A percentile compares a stretch with the other conserved stretches of the same genome.
Evolutionary conservation across 2,329 filamentous ascomycete species (phyloP).

Genomic region (Alternaria rosae): DNA sequence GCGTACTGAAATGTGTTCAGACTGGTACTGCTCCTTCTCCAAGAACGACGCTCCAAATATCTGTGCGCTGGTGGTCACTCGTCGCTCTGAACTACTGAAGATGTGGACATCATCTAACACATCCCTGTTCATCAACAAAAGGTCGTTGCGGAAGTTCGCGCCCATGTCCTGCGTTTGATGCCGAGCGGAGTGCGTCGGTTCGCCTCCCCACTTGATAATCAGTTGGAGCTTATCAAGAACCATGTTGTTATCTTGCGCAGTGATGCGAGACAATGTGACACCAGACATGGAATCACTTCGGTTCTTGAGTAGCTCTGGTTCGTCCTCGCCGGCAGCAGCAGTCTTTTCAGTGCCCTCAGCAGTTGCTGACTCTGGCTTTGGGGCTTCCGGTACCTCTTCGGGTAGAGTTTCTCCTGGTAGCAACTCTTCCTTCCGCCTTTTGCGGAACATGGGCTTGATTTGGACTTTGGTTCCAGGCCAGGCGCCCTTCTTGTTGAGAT

Average conservation of each 20-base stretch:
- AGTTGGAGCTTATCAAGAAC: slow-evolving; percentile 95
- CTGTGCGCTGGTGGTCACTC: slow-evolving; percentile 94
- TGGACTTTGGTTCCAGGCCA: slow-evolving; percentile 98
- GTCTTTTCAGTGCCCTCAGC: slow-evolving; percentile 34
- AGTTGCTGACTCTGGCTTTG: slow-evolving; percentile 24
- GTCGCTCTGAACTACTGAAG: slow-evolving; percentile 93
- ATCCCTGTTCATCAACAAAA: slow-evolving; percentile 90
- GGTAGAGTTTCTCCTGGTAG: slow-evolving; percentile 40
- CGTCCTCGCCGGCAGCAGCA: slow-evolving; percentile 20
- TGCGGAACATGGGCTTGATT: slow-evolving; percentile 99
- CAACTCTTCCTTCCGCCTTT: slow-evolving; percentile 73
- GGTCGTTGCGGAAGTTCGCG: slow-evolving; percentile 93
- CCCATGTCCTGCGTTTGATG: slow-evolving; percentile 97
- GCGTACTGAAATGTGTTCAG: slow-evolving; percentile 86
- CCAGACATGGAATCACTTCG: slow-evolving; percentile 84
- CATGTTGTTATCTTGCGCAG: slow-evolving; percentile 89
- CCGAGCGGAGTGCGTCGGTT: slow-evolving; percentile 94
- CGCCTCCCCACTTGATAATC: slow-evolving; percentile 98
- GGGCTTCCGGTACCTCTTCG: slow-evolving; percentile 41
- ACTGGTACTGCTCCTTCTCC: slow-evolving; percentile 81
- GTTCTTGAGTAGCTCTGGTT: slow-evolving; percentile 34
- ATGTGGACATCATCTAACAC: slow-evolving; percentile 91
- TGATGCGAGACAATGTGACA: slow-evolving; percentile 91
- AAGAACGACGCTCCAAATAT: slow-evolving; percentile 94
- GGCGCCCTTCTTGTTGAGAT: slow-evolving; percentile 87